phyloP scores from a whole-genome alignment of 2,329 filamentous ascomycete genomes.

The Aureobasidium vineae region DNA sequence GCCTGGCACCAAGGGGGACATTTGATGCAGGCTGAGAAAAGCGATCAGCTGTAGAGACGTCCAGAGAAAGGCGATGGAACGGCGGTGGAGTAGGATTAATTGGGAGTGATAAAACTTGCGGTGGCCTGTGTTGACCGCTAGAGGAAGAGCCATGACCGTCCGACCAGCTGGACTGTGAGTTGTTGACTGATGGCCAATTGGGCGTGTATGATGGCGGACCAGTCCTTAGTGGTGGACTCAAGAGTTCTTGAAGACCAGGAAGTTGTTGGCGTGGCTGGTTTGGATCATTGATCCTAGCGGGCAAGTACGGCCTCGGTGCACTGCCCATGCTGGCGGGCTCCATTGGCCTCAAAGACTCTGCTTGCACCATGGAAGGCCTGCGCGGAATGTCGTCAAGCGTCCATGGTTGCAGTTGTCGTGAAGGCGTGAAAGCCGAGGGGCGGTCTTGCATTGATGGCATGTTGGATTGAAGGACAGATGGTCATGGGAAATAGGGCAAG shows the following conservation, averaged over 20 bases:
- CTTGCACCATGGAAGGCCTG: background rate
- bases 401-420: conserved; percentile 2
- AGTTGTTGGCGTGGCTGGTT: conserved; percentile 22
- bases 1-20: background rate
- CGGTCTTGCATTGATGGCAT: conserved; percentile 18
- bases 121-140: background rate
- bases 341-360: conserved; percentile 21
- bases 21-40: background rate
- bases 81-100: conserved; percentile 11
- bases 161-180: conserved; percentile 9
- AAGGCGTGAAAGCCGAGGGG: background rate
- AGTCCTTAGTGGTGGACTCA: conserved; percentile 18
- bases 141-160: background rate
- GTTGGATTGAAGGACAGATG: background rate
- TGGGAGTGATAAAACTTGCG: background rate
- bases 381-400: conserved; percentile 1
- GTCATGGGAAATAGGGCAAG: conserved; percentile 6
- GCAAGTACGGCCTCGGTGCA: conserved; percentile 11
- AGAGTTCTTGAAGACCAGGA: conserved; percentile 25
- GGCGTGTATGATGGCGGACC: conserved; percentile 8
- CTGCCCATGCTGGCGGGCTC: conserved; percentile 12
- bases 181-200: conserved; percentile 24
- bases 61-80: conserved; percentile 19
- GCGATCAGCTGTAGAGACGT: background rate
- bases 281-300: background rate